Evolutionary conservation across 2,329 filamentous ascomycete species (phyloP).

Genomic region (Claviceps citrina): DNA sequence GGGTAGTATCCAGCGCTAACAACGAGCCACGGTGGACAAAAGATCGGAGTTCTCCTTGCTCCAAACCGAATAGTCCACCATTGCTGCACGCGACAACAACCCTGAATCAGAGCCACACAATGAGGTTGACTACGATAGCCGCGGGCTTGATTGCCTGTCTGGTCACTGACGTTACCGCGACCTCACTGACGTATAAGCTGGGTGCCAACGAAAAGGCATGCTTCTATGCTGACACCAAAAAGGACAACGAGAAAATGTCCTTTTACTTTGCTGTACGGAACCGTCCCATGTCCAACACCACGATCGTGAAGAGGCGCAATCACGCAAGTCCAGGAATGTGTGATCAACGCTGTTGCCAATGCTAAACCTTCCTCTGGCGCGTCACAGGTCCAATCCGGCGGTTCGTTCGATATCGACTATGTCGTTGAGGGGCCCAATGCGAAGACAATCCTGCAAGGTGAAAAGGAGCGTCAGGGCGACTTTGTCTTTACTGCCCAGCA

Average conservation of each 20-base stretch:
- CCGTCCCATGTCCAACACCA: background rate
- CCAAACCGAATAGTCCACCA: conserved; percentile 5
- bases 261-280: conserved; percentile 74
- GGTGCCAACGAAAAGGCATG: conserved; percentile 85
- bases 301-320: background rate
- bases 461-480: conserved; percentile 88
- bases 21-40: conserved; percentile 5
- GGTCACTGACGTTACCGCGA: conserved; percentile 60
- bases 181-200: conserved; percentile 87
- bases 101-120: conserved; percentile 23
- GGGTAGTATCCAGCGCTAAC: conserved; percentile 1
- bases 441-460: conserved; percentile 68
- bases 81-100: conserved; percentile 14
- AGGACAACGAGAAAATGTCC: conserved; percentile 73
- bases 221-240: conserved; percentile 73
- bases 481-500: conserved; percentile 93
- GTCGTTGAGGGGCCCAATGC: conserved; percentile 66
- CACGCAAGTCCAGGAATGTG: background rate
- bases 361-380: background rate
- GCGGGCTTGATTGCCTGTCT: conserved; percentile 58
- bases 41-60: background rate
- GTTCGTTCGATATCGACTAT: conserved; percentile 95
- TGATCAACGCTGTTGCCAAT: background rate
- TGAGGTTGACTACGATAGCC: conserved; percentile 49
- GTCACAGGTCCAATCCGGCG: conserved; percentile 82